phyloP scores from a whole-genome alignment of 2,329 filamentous ascomycete genomes.

The Knufia petricola region DNA sequence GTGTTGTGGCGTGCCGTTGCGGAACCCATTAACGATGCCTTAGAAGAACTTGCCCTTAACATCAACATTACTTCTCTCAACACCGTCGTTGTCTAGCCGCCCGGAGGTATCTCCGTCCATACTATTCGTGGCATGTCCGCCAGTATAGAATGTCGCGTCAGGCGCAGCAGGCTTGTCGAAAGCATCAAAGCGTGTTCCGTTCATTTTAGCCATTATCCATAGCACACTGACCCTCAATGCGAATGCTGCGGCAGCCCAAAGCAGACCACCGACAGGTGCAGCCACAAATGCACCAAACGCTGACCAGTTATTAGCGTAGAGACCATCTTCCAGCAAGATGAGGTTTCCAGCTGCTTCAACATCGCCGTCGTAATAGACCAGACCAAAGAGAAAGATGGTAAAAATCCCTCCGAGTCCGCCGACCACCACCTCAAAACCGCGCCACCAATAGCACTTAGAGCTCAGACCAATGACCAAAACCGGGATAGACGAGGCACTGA shows the following conservation, averaged over 20 bases:
- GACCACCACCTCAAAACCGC: conserved; percentile 69
- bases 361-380: conserved; percentile 61
- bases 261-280: conserved; percentile 62
- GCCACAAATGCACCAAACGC: conserved; percentile 73
- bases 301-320: conserved; percentile 71
- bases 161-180: conserved; percentile 46
- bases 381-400: conserved; percentile 71
- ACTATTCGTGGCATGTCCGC: conserved; percentile 8
- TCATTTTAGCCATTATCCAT: conserved; percentile 47
- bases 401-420: conserved; percentile 69
- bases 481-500: conserved; percentile 67
- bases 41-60: conserved; percentile 24
- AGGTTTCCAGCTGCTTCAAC: conserved; percentile 55
- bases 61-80: conserved; percentile 18
- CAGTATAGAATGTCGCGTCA: conserved; percentile 19
- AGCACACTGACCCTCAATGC: conserved; percentile 50
- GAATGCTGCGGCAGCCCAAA: conserved; percentile 60
- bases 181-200: conserved; percentile 56
- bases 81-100: conserved; percentile 16
- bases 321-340: conserved; percentile 60
- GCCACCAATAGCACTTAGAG: conserved; percentile 60
- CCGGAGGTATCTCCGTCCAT: conserved; percentile 12
- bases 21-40: no score
- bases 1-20: no score
- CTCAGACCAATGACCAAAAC: conserved; percentile 63